Evolutionary conservation across 1,284 basidiomycete species (phyloP).

Genomic region (Rhodotorula mucilaginosa): DNA sequence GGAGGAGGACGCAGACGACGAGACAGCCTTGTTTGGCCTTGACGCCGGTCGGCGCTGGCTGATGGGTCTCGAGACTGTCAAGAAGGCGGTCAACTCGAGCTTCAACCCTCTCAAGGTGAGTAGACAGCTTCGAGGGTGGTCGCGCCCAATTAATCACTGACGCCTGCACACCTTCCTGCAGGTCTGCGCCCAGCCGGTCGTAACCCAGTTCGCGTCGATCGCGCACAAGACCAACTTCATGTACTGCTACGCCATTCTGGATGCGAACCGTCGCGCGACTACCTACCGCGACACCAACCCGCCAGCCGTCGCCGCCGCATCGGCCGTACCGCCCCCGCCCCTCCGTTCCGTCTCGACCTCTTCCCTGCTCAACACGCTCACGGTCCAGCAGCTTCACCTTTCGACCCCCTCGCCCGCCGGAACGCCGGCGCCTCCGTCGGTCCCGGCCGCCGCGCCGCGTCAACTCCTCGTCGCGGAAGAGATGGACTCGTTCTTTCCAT

Average conservation of each 20-base stretch:
- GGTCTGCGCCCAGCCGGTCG: conserved; percentile 87
- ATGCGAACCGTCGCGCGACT: conserved; percentile 60
- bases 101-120: conserved; percentile 84
- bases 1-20: conserved; percentile 53
- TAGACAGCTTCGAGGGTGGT: neutral
- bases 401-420: conserved; percentile 7
- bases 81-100: conserved; percentile 74
- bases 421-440: conserved; percentile 14
- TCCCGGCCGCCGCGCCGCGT: conserved; percentile 10
- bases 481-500: conserved; percentile 93
- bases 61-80: conserved; percentile 71
- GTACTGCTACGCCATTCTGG: conserved; percentile 92
- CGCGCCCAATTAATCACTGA: neutral
- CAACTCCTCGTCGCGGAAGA: conserved; percentile 39
- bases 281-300: conserved; percentile 26
- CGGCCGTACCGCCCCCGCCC: conserved; percentile 8
- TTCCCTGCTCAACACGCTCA: conserved; percentile 25
- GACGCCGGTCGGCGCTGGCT: conserved; percentile 68
- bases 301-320: neutral
- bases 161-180: conserved; percentile 44
- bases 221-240: conserved; percentile 87
- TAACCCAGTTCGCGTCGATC: conserved; percentile 89
- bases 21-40: conserved; percentile 50
- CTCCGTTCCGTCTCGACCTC: conserved; percentile 31
- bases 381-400: conserved; percentile 16